Percentiles rank a stretch among this genome's conserved stretches.
phyloP scores from a whole-genome alignment of 1,284 basidiomycete species.

The Singerocomus rubriflavus region DNA sequence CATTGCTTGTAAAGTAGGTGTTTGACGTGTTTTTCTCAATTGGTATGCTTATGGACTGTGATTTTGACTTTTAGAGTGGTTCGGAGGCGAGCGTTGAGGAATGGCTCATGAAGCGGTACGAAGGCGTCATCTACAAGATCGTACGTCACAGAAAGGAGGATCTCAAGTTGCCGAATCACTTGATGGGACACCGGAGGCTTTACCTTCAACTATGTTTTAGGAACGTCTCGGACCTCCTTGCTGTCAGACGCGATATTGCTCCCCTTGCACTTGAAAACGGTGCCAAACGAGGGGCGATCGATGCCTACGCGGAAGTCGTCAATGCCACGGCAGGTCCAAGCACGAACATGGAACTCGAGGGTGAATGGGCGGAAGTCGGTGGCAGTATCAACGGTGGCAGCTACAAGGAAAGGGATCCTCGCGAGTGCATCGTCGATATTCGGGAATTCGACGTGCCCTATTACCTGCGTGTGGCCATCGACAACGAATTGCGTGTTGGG shows the following conservation, averaged over 20 bases:
- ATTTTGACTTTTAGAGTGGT: conserved; percentile 54
- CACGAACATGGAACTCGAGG: conserved; percentile 67
- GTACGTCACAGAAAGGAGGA: conserved; percentile 89
- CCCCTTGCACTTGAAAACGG: conserved; percentile 89
- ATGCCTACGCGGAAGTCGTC: conserved; percentile 98
- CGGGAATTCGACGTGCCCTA: conserved; percentile 98
- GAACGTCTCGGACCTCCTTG: conserved; percentile 89
- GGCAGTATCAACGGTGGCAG: conserved; percentile 42
- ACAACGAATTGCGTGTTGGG: conserved; percentile 96
- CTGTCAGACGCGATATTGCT: conserved; percentile 84
- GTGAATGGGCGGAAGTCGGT: conserved; percentile 53
- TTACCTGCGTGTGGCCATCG: conserved; percentile 97
- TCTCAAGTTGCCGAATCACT: conserved; percentile 92
- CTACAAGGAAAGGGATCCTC: conserved; percentile 71
- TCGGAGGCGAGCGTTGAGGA: conserved; percentile 93
- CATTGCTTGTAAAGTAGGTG: conserved; percentile 81
- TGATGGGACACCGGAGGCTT: conserved; percentile 86
- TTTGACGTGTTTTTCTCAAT: neutral
- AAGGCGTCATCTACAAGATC: conserved; percentile 80
- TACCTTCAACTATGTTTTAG: conserved; percentile 90
- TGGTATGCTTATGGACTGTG: neutral
- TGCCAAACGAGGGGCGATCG: conserved; percentile 93
- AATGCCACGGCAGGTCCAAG: conserved; percentile 61
- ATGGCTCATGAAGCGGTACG: conserved; percentile 93
- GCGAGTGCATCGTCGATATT: conserved; percentile 90